These are phyloP conservation scores for Kondoa malvinella DNA, from an alignment of 768 basidiomycete genomes.

Conservation along the genomic window DNA sequence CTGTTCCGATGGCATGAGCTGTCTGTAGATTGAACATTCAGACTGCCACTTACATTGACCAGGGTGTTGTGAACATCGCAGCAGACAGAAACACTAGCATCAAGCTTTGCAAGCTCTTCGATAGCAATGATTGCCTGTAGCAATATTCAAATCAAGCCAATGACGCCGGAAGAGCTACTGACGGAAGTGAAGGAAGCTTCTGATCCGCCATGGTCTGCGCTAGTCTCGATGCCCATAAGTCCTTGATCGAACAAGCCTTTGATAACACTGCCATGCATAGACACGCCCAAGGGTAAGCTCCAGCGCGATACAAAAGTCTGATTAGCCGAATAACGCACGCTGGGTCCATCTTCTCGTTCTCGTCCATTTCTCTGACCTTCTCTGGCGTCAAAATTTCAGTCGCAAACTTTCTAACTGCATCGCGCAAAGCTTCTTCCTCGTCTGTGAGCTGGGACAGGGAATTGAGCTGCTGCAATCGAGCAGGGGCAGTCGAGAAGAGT, in stretches of 20 bases:
- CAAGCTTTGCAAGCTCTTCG: constrained; percentile 89
- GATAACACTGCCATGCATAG: constrained; percentile 39
- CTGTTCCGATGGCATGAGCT: too few species aligned
- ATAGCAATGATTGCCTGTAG: constrained; percentile 93
- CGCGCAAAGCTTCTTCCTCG: constrained; percentile 84
- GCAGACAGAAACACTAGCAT: constrained; percentile 87
- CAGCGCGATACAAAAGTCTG: background rate
- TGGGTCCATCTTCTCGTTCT: constrained; percentile 86
- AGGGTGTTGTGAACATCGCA: constrained; percentile 98
- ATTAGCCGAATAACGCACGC: constrained; percentile 24
- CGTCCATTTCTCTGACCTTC: constrained; percentile 92
- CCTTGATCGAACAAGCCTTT: constrained; percentile 87
- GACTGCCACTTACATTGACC: constrained; percentile 38
- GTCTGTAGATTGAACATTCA: too few species aligned
- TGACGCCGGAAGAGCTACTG: too few species aligned
- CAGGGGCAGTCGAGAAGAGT: background rate
- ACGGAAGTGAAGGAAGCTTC: constrained; percentile 83
- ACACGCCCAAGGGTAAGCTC: background rate
- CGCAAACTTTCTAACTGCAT: constrained; percentile 81
- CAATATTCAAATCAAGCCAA: too few species aligned
- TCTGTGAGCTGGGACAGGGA: constrained; percentile 65
- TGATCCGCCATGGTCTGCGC: constrained; percentile 62
- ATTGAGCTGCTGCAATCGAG: background rate
- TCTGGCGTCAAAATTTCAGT: constrained; percentile 65
- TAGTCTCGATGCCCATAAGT: constrained; percentile 81